Base-by-base conservation (phyloP, 345 rosid genomes). In the Excoecaria cochinchinensis region DNA sequence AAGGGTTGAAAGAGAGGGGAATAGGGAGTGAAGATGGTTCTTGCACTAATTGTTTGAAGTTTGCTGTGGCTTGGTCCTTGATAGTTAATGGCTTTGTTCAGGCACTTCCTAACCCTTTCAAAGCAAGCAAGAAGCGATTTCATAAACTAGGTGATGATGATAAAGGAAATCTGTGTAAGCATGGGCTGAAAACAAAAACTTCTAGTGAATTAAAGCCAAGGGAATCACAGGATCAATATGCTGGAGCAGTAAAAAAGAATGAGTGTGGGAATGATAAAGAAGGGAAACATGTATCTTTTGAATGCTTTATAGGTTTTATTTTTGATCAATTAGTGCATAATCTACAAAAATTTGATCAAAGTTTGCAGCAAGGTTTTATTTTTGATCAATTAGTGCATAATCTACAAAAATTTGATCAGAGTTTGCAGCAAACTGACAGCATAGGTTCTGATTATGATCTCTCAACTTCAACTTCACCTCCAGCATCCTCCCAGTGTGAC, bases 31-130 rank as follows among this genome's bases (percentile, higher is more conserved):
- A 82, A 3, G 90, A 84, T 31, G 90, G 75, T 69, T 86, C 96
- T 79, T 89, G 97, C 74, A 52, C 78, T 0, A 89, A 88, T 67
- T 93, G 97, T 80, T 86, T 89, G 79, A 90, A 87, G 78, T 92
- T 92, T 86, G 90, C 94, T 0, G 85, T 88, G 76, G 85, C 91
- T 70, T 91, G 90, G 90, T 87, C 97, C 9, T 73, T 91, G 86
- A 79, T 91, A 88, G 87, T 90, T 36, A 87, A 86, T 82, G 89
- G 90, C 68, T 85, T 93, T 73, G 86, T 84, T 66, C 90, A 91
- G 83, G 88, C 94, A 63, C 79, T 89, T 67, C 92, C 92, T 19
- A 72, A 77, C 76, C 95, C 91, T 0, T 88, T 89, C 47, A 88
- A 88, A 78, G 73, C 61, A 11, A 80, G 78, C 50, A 91, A 88